phyloP scores from a whole-genome alignment of 2,329 filamentous ascomycete genomes.

The Arthroderma uncinatum region DNA sequence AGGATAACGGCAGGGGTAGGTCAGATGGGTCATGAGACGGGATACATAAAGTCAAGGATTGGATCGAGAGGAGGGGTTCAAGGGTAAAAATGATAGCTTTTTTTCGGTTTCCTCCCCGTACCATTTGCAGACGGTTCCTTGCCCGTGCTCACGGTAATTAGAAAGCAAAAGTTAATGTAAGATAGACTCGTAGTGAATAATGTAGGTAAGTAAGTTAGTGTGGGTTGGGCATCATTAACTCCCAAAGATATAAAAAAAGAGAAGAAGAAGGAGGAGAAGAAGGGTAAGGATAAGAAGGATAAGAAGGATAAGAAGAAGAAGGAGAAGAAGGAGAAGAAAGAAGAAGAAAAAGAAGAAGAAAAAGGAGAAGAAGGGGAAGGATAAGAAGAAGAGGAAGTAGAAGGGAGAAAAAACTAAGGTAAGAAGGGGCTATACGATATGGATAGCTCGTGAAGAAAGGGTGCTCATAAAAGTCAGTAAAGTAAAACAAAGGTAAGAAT shows the following conservation, averaged over 20 bases:
- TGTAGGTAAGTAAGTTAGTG: not conserved
- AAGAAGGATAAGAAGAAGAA: too few relatives aligned
- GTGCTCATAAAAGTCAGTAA: slow-evolving; percentile 1
- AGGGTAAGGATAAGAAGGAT: slow-evolving; percentile 5
- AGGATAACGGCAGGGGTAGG: not conserved
- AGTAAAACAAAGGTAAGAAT: slow-evolving; percentile 6
- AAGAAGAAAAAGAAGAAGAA: not conserved
- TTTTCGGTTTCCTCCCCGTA: not conserved
- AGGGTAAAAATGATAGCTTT: not conserved
- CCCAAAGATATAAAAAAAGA: not conserved
- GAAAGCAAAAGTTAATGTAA: not conserved
- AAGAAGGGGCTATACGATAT: not conserved
- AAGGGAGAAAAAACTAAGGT: not conserved
- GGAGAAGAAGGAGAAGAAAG: too few relatives aligned
- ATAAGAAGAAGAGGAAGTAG: not conserved
- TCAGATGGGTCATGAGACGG: slow-evolving; percentile 1
- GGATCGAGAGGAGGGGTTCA: not conserved
- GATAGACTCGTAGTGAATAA: not conserved
- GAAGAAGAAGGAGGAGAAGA: not conserved
- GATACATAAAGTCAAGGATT: not conserved
- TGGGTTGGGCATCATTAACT: slow-evolving; percentile 1
- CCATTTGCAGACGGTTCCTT: not conserved
- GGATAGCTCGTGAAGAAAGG: not conserved
- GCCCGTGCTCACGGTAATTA: slow-evolving; percentile 3
- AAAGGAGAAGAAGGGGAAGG: not conserved